These are phyloP conservation scores for Diophrys sp. DNA, from an alignment of 73 alveolate genomes.

Conservation along the genomic window DNA sequence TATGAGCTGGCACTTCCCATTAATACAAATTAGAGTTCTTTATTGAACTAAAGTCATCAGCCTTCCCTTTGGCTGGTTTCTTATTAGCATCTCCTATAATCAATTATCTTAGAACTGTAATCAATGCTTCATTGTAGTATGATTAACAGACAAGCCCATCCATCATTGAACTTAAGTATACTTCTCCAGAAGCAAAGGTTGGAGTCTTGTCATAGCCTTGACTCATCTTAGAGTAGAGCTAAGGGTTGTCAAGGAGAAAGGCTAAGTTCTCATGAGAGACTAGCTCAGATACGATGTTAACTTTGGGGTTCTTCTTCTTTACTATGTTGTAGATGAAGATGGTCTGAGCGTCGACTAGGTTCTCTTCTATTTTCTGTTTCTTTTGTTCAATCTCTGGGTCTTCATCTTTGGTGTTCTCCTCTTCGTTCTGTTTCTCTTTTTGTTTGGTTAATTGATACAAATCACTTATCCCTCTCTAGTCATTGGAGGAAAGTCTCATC, in stretches of 20 bases:
- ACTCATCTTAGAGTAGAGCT: slow-evolving; percentile 61
- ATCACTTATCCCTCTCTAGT: too few relatives aligned
- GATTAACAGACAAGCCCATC: slow-evolving; percentile 91
- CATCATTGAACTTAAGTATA: slow-evolving; percentile 89
- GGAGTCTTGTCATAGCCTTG: slow-evolving; percentile 90
- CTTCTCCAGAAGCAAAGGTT: slow-evolving; percentile 97
- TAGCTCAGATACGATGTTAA: slow-evolving; percentile 88
- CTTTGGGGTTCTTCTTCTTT: slow-evolving; percentile 73
- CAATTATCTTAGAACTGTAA: slow-evolving; percentile 81
- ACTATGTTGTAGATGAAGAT: slow-evolving; percentile 90
- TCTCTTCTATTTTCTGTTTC: slow-evolving; percentile 84
- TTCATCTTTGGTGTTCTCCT: slow-evolving; percentile 18
- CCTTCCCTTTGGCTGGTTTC: slow-evolving; percentile 18
- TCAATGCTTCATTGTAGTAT: slow-evolving; percentile 89
- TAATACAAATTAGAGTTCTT: slow-evolving; percentile 62
- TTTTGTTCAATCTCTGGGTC: slow-evolving; percentile 34
- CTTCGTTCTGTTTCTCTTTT: background rate
- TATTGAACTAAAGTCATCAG: slow-evolving; percentile 26
- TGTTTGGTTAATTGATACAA: too few relatives aligned
- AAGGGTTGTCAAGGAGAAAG: slow-evolving; percentile 70
- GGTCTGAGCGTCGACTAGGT: slow-evolving; percentile 91
- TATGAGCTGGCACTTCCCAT: slow-evolving; percentile 44
- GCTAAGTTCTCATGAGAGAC: slow-evolving; percentile 85
- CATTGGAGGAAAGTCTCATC: too few relatives aligned
- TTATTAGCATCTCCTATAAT: slow-evolving; percentile 80